phyloP scores from a whole-genome alignment of 768 basidiomycete genomes.

The Lactifluus hygrophoroides region DNA sequence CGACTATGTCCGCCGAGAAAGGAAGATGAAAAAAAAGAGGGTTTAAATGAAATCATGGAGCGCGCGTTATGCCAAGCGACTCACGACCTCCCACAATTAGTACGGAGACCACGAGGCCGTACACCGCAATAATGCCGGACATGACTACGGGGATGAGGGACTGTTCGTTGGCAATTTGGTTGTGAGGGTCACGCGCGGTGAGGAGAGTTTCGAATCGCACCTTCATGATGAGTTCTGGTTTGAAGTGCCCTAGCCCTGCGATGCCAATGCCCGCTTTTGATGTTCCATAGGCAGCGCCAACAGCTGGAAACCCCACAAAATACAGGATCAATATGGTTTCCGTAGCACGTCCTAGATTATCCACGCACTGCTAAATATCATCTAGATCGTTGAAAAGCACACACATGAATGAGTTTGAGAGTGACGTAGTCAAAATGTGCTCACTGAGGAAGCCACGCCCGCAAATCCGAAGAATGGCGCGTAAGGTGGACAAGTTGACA shows the following conservation, averaged over 20 bases:
- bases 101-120: constrained; percentile 98
- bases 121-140: constrained; percentile 99
- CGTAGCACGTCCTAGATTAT: not conserved
- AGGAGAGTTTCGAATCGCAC: too few species aligned
- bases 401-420: not conserved
- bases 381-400: constrained; percentile 39
- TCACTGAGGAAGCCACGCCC: constrained; percentile 87
- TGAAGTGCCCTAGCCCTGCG: constrained; percentile 87
- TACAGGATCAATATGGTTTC: not conserved
- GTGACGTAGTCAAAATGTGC: too few species aligned
- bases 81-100: constrained; percentile 81
- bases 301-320: constrained; percentile 37
- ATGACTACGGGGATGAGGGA: constrained; percentile 82
- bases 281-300: constrained; percentile 94
- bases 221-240: constrained; percentile 98
- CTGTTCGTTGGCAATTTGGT: not conserved
- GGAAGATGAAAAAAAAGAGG: not conserved
- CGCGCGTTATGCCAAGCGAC: constrained; percentile 28
- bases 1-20: constrained; percentile 7
- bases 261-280: constrained; percentile 97
- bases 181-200: not conserved
- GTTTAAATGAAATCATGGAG: not conserved
- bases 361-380: constrained; percentile 88
- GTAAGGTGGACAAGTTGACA: constrained; percentile 70
- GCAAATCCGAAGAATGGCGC: constrained; percentile 98